phyloP scores from a whole-genome alignment of 306 rosid species.

The Chamaecrista fasciculata region DNA sequence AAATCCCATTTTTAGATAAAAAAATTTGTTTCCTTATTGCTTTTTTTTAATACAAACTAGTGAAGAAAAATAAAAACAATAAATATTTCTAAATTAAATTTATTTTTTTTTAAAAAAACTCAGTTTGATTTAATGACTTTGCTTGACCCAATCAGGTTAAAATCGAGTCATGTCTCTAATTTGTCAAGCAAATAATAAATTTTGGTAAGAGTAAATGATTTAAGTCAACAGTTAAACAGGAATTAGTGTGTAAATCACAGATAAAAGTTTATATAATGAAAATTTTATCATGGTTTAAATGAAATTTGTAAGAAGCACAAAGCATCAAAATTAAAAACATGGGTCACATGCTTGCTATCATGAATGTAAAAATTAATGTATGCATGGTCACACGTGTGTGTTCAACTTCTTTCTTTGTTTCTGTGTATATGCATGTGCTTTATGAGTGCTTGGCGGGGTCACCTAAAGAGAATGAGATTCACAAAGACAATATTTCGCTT shows the following conservation, averaged over 20 bases:
- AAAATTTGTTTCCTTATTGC: too few relatives aligned
- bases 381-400: constrained; percentile 33
- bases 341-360: constrained; percentile 21
- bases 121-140: too few relatives aligned
- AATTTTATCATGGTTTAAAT: constrained; percentile 14
- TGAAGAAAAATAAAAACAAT: too few relatives aligned
- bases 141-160: too few relatives aligned
- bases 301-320: constrained; percentile 16
- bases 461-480: constrained; percentile 63
- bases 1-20: too few relatives aligned
- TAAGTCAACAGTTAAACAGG: background rate
- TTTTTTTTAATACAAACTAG: too few relatives aligned
- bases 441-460: constrained; percentile 60
- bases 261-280: background rate
- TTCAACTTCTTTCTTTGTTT: constrained; percentile 8
- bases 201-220: background rate
- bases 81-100: too few relatives aligned
- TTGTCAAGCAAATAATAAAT: background rate
- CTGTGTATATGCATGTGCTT: constrained; percentile 31
- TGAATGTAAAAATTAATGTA: constrained; percentile 21
- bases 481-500: constrained; percentile 49
- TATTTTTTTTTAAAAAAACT: too few relatives aligned
- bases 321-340: constrained; percentile 7
- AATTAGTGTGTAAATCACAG: background rate
- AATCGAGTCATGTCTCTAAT: too few relatives aligned